Conservation (phyloP, 2,329 filamentous ascomycete species). For the Gaeumannomyces sp. region DNA sequence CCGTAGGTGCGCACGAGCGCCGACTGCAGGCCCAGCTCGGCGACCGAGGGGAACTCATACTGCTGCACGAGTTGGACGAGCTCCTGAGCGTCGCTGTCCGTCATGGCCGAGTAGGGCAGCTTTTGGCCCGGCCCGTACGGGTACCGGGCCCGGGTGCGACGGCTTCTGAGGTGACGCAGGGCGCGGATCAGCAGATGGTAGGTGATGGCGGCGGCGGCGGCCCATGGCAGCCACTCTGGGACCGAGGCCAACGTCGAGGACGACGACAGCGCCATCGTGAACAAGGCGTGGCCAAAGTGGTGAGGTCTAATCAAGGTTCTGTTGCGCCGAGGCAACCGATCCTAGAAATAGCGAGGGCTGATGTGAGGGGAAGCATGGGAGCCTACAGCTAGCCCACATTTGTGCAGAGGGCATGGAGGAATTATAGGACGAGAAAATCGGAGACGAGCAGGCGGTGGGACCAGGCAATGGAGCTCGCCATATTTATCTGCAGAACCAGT, state of each 20-base stretch:
- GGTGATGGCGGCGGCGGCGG: background rate
- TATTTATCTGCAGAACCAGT: too few species aligned
- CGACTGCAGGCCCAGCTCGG: constrained; percentile 30
- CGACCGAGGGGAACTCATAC: constrained; percentile 33
- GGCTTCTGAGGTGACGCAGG: background rate
- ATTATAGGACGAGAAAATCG: too few species aligned
- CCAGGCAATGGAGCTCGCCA: too few species aligned
- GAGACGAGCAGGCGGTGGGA: too few species aligned
- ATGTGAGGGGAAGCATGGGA: too few species aligned
- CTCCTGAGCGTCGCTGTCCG: constrained; percentile 36
- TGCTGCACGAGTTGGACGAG: constrained; percentile 30
- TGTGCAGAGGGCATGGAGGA: too few species aligned
- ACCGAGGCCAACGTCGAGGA: too few species aligned
- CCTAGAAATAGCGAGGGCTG: too few species aligned
- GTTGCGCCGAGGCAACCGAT: too few species aligned
- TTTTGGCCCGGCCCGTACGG: constrained; percentile 4
- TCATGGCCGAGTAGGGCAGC: constrained; percentile 25
- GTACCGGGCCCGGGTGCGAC: background rate
- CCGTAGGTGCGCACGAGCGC: constrained; percentile 38
- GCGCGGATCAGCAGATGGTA: constrained; percentile 1
- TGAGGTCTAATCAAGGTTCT: too few species aligned
- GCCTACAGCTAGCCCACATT: too few species aligned
- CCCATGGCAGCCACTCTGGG: background rate
- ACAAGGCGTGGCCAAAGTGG: background rate
- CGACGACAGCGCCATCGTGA: background rate